Evolutionary conservation across 2,329 filamentous ascomycete species (phyloP), one percentile per base, ranked within the genome.

Genomic region (Penicillium hesseltinei): DNA sequence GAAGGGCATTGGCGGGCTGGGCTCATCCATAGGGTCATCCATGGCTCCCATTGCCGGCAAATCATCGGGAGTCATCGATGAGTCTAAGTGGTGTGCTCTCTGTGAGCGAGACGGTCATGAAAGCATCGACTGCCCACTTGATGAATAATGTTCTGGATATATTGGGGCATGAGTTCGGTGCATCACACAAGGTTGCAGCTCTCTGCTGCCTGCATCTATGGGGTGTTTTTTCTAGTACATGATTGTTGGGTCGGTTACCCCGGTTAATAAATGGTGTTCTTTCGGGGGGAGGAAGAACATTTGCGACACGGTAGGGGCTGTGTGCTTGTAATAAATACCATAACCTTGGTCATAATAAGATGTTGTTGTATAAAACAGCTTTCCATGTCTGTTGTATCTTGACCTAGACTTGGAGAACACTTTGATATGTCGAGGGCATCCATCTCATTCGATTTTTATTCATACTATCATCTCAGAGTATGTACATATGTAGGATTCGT

Each of bases 61-160:
- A 77, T 85, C 88, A 63, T 91, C 87, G 54, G 89, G 89, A 1
- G 78, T 90, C 46, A 81, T 93, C 63, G 91, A 97, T 68, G 85
- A 88, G 54, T 84, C 88, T 61, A 97, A 96, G 77, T 99, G 94
- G 94, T 99, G 94, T 75, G 94, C 94, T 17, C 81, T 97, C 44
- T 99, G 94, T 73, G 94, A 99, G 80, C 86, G 91, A 61, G 94
- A 99, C 69, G 94, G 94, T 15, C 94, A 99, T 73, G 90, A 97
- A 75, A 97, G 93, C 70, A 92, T 96, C 60, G 91, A 95, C 74
- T 96, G 92, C 75, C 92, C 92, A 13, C 89, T 96, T 75, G 92
- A 96, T 77, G 91, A 95, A 74, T 77, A 65, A 73, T 60, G 56
- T 60, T 57, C 49, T 44, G 39, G 54, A 60, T 56, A 57, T 38